A percentile compares a stretch with the other conserved stretches of the same genome.
Conservation (phyloP, 2,329 filamentous ascomycete species). For the Fusarium floridanum region DNA sequence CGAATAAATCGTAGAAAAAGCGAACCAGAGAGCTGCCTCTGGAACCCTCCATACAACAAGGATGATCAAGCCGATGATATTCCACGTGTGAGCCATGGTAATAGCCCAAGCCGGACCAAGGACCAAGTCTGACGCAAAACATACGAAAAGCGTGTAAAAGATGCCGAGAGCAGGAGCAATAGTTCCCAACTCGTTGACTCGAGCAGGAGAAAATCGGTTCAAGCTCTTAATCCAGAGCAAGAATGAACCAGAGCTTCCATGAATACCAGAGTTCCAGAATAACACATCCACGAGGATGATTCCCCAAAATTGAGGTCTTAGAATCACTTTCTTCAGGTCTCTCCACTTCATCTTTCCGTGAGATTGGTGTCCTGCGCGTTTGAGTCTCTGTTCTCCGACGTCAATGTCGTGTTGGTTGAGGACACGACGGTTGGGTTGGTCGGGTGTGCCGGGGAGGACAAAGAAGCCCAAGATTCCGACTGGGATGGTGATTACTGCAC, state of each 20-base stretch:
- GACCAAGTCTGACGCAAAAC: conserved; percentile 67
- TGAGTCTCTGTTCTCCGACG: conserved; percentile 59
- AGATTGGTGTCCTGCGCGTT: conserved; percentile 57
- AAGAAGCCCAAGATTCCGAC: conserved; percentile 64
- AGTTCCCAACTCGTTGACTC: conserved; percentile 65
- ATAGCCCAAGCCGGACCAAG: conserved; percentile 68
- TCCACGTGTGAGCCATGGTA: conserved; percentile 63
- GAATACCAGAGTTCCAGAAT: conserved; percentile 68
- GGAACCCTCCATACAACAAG: conserved; percentile 69
- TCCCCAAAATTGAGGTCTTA: conserved; percentile 63
- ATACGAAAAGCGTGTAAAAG: conserved; percentile 66
- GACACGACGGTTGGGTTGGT: conserved; percentile 62
- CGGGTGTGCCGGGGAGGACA: conserved; percentile 60
- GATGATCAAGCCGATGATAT: conserved; percentile 66
- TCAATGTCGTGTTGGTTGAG: conserved; percentile 61
- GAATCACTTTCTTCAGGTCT: conserved; percentile 51
- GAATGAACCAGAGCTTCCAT: conserved; percentile 63
- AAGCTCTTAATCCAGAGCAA: conserved; percentile 71
- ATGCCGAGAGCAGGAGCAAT: conserved; percentile 68
- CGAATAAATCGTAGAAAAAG: conserved; percentile 61
- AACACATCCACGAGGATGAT: conserved; percentile 65
- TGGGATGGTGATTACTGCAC: conserved; percentile 66
- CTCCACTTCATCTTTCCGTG: conserved; percentile 52
- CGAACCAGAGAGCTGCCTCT: conserved; percentile 51
- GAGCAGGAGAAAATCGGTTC: conserved; percentile 58